These are phyloP conservation scores for Hemileccinum rubropunctum DNA, from an alignment of 768 basidiomycete genomes.

Conservation along the genomic window DNA sequence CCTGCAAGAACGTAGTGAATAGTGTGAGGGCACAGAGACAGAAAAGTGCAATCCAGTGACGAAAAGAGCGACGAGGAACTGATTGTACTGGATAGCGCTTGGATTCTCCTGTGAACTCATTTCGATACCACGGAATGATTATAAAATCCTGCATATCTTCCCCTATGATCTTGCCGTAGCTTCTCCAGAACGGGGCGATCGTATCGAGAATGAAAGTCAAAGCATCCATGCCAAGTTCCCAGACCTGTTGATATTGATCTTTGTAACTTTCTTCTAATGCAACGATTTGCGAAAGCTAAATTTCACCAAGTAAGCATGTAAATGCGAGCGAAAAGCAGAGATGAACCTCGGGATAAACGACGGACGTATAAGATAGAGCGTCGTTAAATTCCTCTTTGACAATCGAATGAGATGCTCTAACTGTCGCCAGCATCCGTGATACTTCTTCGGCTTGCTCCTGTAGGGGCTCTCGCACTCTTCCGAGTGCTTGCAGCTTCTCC, in stretches of 20 bases:
- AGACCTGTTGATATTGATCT: slow-evolving; percentile 77
- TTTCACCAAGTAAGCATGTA: slow-evolving; percentile 3
- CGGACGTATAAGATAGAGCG: slow-evolving; percentile 65
- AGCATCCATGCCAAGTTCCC: slow-evolving; percentile 79
- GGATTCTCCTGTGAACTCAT: slow-evolving; percentile 78
- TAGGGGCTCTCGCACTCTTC: slow-evolving; percentile 45
- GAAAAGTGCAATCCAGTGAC: slow-evolving; percentile 65
- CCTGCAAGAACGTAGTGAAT: slow-evolving; percentile 52
- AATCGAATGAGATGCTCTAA: slow-evolving; percentile 50
- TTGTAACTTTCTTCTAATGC: slow-evolving; percentile 76
- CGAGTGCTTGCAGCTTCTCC: slow-evolving; percentile 48
- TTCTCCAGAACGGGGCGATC: slow-evolving; percentile 78
- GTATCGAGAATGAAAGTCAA: slow-evolving; percentile 73
- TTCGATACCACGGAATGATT: slow-evolving; percentile 78
- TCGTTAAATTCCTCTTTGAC: slow-evolving; percentile 68
- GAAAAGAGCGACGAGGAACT: slow-evolving; percentile 60
- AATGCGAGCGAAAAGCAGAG: neutral
- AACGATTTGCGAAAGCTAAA: slow-evolving; percentile 65
- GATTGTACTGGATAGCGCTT: slow-evolving; percentile 59
- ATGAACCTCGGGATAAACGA: slow-evolving; percentile 73
- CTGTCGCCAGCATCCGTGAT: slow-evolving; percentile 44
- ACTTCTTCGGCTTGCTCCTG: slow-evolving; percentile 48
- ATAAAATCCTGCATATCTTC: slow-evolving; percentile 79
- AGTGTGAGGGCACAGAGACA: slow-evolving; percentile 49
- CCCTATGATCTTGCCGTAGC: slow-evolving; percentile 77